phyloP scores from a whole-genome alignment of 139 green algal species.

The Micractinium conductrix region DNA sequence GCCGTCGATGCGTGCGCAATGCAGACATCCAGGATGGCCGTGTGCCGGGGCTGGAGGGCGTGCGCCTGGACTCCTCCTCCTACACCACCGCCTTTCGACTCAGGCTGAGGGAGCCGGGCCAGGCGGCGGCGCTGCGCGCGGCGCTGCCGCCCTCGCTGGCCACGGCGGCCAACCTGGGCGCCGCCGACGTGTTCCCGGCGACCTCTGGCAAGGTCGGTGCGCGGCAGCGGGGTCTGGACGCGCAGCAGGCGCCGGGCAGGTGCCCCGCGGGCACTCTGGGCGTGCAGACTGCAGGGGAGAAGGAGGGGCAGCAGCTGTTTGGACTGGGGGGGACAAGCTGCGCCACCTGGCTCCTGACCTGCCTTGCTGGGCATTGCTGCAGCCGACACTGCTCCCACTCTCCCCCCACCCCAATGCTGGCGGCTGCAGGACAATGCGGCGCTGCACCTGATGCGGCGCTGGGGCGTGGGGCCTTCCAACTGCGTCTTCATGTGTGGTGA shows the following conservation, averaged over 20 bases:
- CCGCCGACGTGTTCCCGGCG: conserved; percentile 72
- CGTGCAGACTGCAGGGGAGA: neutral
- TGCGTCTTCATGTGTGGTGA: conserved; percentile 62
- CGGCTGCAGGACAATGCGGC: conserved; percentile 40
- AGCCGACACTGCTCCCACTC: no score
- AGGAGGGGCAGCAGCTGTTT: no score
- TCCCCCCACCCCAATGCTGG: no score
- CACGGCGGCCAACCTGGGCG: conserved; percentile 67
- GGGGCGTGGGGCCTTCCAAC: conserved; percentile 29
- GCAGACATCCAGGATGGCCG: conserved; percentile 41
- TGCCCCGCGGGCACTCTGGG: no score
- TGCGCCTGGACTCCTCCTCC: conserved; percentile 64
- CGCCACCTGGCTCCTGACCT: neutral
- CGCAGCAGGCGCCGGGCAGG: no score
- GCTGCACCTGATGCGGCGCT: conserved; percentile 62
- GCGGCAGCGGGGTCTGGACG: no score
- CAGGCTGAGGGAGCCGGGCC: neutral
- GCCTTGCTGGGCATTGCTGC: no score
- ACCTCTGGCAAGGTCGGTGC: conserved; percentile 64
- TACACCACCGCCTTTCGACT: conserved; percentile 76
- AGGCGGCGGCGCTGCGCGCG: neutral
- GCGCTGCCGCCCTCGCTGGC: conserved; percentile 40
- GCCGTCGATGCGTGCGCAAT: no score
- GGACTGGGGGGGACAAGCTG: neutral
- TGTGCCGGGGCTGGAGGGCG: conserved; percentile 44